A percentile compares a stretch with the other conserved stretches of the same genome.
phyloP scores from a whole-genome alignment of 345 rosid genomes.

The Carallia brachiata region DNA sequence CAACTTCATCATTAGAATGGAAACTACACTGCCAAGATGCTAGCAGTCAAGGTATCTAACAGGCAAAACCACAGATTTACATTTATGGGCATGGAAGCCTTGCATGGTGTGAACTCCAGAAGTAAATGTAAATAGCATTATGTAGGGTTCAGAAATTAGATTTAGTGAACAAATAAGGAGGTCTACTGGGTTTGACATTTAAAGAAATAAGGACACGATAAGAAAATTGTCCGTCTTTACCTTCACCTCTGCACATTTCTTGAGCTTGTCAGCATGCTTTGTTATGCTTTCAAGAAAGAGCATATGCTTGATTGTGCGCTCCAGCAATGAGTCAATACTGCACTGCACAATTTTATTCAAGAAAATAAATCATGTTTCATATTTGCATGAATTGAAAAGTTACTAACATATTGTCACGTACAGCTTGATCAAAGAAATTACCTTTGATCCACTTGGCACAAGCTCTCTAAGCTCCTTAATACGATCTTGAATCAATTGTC shows the following conservation, averaged over 20 bases:
- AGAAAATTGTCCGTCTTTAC: slow-evolving; percentile 30
- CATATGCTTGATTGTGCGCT: slow-evolving; percentile 93
- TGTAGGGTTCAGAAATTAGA: slow-evolving; percentile 7
- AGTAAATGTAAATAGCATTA: neutral
- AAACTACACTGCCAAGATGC: neutral
- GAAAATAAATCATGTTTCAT: slow-evolving; percentile 21
- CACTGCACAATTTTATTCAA: slow-evolving; percentile 56
- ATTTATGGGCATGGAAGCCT: neutral
- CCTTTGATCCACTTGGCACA: slow-evolving; percentile 97
- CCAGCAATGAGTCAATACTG: slow-evolving; percentile 96
- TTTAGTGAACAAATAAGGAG: slow-evolving; percentile 1
- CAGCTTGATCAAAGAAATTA: slow-evolving; percentile 32
- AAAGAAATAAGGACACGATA: slow-evolving; percentile 2
- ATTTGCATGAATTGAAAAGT: slow-evolving; percentile 9
- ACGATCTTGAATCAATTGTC: slow-evolving; percentile 96
- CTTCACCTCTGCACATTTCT: slow-evolving; percentile 66
- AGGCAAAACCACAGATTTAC: neutral
- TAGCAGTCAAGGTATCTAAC: too few species aligned
- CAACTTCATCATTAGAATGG: neutral
- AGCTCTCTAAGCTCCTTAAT: slow-evolving; percentile 94
- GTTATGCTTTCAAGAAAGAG: slow-evolving; percentile 76
- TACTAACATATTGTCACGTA: neutral
- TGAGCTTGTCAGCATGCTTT: slow-evolving; percentile 86
- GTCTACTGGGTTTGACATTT: slow-evolving; percentile 6
- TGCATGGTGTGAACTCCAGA: neutral